Percentiles rank a stretch among this genome's conserved stretches.
Evolutionary conservation across 2,329 filamentous ascomycete genomes (phyloP).

Genomic region (Colletotrichum karsti): DNA sequence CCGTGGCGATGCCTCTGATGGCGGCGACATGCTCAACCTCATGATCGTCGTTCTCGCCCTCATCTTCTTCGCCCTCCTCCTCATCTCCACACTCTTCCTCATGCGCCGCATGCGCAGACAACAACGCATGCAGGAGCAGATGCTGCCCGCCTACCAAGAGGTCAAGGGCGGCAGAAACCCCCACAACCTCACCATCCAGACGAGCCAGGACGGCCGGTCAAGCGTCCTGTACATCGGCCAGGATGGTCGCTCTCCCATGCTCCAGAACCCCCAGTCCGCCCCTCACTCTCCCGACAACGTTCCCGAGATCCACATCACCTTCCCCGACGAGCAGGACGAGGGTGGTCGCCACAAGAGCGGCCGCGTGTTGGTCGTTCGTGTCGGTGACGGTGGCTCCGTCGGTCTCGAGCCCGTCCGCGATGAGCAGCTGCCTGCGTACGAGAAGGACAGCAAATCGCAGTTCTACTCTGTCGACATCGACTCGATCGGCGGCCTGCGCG

Average conservation of each 20-base stretch:
- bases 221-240: slow-evolving; percentile 83
- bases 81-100: slow-evolving; percentile 74
- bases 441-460: slow-evolving; percentile 79
- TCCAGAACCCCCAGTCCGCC: slow-evolving; percentile 78
- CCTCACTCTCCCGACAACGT: slow-evolving; percentile 84
- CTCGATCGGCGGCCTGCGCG: slow-evolving; percentile 91
- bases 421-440: slow-evolving; percentile 85
- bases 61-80: slow-evolving; percentile 74
- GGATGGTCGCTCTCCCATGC: slow-evolving; percentile 74
- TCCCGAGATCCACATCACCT: slow-evolving; percentile 97
- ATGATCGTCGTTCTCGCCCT: slow-evolving; percentile 83
- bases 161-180: slow-evolving; percentile 60
- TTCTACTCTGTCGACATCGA: slow-evolving; percentile 97
- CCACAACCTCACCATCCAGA: slow-evolving; percentile 66
- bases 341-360: slow-evolving; percentile 83
- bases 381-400: slow-evolving; percentile 85
- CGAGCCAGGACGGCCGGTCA: slow-evolving; percentile 60
- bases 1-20: slow-evolving; percentile 50
- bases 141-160: slow-evolving; percentile 77
- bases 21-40: slow-evolving; percentile 75
- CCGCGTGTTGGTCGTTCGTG: slow-evolving; percentile 88
- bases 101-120: slow-evolving; percentile 71
- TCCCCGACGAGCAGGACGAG: slow-evolving; percentile 94
- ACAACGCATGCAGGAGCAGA: slow-evolving; percentile 56
- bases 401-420: slow-evolving; percentile 89